Percentiles rank a stretch among this genome's conserved stretches.
Evolutionary conservation across 805 yeast species (phyloP).

Genomic region (Saccharomyces paradoxus): DNA sequence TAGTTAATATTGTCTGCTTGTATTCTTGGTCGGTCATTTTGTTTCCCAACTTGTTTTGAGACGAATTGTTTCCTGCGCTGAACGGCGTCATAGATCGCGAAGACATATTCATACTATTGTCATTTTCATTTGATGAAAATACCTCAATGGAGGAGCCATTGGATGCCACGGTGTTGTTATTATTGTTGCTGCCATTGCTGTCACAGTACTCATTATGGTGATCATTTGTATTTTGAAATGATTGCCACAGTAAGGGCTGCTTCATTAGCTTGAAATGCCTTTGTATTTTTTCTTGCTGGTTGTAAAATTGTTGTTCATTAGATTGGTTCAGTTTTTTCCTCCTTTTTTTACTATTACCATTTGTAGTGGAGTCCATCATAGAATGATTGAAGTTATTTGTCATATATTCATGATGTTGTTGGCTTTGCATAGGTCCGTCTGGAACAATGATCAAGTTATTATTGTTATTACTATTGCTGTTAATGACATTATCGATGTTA

Average conservation of each 20-base stretch:
- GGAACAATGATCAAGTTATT: background rate
- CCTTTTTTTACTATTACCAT: background rate
- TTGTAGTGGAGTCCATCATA: background rate
- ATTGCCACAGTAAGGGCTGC: conserved; percentile 5
- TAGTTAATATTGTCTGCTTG: conserved; percentile 25
- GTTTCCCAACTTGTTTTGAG: background rate
- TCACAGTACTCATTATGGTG: conserved; percentile 27
- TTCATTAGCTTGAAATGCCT: conserved; percentile 16
- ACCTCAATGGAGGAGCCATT: conserved; percentile 19
- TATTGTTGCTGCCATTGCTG: conserved; percentile 13
- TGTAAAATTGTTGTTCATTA: background rate
- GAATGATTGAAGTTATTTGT: background rate
- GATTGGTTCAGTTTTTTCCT: background rate
- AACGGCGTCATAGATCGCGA: conserved; percentile 18
- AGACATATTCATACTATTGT: conserved; percentile 5
- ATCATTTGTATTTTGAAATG: background rate
- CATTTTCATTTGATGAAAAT: conserved; percentile 19
- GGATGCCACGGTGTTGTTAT: conserved; percentile 10
- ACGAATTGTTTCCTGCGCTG: background rate
- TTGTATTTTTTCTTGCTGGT: conserved; percentile 27
- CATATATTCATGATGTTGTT: background rate
- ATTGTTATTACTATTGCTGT: conserved; percentile 13
- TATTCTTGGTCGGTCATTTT: conserved; percentile 17
- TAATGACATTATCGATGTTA: conserved; percentile 22
- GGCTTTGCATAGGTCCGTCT: background rate